A percentile compares a stretch with the other conserved stretches of the same genome.
Evolutionary conservation across 179 eudicot genomes (phyloP).

Genomic region (Drosera spatulata): DNA sequence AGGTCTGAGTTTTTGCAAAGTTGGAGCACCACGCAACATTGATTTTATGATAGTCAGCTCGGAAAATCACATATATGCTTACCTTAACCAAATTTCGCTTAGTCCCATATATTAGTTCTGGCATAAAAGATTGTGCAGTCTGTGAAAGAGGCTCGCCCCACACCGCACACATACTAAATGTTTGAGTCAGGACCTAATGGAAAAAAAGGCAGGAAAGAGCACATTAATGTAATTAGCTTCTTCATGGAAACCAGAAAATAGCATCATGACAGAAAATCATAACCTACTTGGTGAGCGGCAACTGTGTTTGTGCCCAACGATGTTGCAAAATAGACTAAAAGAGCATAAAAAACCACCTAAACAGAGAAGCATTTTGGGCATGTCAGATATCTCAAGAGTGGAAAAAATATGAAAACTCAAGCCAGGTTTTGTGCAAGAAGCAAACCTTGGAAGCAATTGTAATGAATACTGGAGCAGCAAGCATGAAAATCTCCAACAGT

Average conservation of each 20-base stretch:
- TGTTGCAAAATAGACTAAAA: constrained; percentile 32
- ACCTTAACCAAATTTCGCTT: constrained; percentile 72
- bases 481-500: constrained; percentile 54
- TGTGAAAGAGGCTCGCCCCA: constrained; percentile 97
- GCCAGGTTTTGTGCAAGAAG: constrained; percentile 2
- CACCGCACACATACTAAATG: constrained; percentile 70
- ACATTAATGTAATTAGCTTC: neutral
- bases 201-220: constrained; percentile 3
- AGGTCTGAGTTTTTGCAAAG: too few species aligned
- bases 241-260: neutral
- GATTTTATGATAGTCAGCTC: too few species aligned
- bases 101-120: constrained; percentile 79
- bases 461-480: constrained; percentile 91
- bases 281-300: constrained; percentile 43
- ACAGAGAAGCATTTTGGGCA: neutral
- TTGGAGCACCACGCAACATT: too few species aligned
- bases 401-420: neutral
- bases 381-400: neutral
- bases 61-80: constrained; percentile 2
- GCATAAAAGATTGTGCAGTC: constrained; percentile 98
- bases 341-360: constrained; percentile 32
- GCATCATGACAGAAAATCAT: neutral
- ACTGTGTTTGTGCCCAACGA: constrained; percentile 33
- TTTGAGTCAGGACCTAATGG: constrained; percentile 63
- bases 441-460: constrained; percentile 91